phyloP scores from a whole-genome alignment of 148 eudicot species.

The Talinum fruticosum region DNA sequence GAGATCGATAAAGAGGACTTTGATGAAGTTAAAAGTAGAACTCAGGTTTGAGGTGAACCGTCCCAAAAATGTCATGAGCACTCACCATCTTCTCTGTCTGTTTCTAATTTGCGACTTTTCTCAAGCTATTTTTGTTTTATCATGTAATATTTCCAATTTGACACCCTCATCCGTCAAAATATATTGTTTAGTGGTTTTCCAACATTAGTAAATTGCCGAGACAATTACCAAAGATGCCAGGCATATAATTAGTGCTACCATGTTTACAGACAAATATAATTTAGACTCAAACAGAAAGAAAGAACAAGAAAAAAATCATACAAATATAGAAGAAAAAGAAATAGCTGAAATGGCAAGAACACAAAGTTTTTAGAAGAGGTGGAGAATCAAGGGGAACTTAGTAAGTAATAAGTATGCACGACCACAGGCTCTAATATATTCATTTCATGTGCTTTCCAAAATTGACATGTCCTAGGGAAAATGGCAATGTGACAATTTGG shows the following conservation, averaged over 20 bases:
- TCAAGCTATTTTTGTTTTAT: background rate
- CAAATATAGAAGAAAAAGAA: background rate
- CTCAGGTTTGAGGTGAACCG: conserved; percentile 1
- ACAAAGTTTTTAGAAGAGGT: background rate
- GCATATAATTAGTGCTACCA: background rate
- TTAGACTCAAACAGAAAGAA: background rate
- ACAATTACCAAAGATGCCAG: background rate
- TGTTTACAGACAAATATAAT: background rate
- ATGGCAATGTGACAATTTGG: background rate
- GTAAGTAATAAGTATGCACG: background rate
- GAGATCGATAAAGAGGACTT: background rate
- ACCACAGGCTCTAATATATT: background rate
- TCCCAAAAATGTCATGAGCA: background rate
- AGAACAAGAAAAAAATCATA: background rate
- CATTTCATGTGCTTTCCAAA: background rate
- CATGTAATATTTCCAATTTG: background rate
- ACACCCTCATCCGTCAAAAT: background rate
- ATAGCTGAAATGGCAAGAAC: background rate
- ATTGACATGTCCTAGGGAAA: background rate
- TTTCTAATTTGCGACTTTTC: background rate
- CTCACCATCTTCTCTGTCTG: background rate
- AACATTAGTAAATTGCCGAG: background rate
- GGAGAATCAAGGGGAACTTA: background rate
- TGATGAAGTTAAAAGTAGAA: background rate
- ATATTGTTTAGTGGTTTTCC: background rate